Evolutionary conservation across 2,329 filamentous ascomycete species (phyloP).

Genomic region (Cercospora zeina): DNA sequence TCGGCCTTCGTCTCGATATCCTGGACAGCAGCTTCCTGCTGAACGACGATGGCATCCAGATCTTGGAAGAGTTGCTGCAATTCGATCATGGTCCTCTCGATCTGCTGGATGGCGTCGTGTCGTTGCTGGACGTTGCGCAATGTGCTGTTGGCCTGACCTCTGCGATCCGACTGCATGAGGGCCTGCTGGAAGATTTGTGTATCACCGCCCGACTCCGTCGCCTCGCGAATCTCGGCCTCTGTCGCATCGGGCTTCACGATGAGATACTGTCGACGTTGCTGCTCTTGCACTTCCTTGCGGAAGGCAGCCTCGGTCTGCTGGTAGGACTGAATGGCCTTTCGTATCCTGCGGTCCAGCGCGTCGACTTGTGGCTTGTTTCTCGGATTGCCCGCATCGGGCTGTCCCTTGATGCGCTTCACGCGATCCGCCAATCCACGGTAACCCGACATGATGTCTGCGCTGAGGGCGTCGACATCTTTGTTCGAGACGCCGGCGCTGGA

Average conservation of each 20-base stretch:
- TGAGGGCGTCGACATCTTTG: constrained; percentile 68
- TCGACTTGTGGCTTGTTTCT: constrained; percentile 79
- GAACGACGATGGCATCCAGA: constrained; percentile 78
- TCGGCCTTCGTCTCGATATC: constrained; percentile 86
- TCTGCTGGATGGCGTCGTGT: constrained; percentile 85
- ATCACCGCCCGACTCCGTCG: constrained; percentile 69
- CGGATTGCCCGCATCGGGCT: constrained; percentile 68
- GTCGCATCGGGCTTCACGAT: constrained; percentile 73
- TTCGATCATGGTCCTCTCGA: constrained; percentile 86
- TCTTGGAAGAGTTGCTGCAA: constrained; percentile 86
- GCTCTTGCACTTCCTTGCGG: constrained; percentile 75
- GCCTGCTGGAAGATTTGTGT: constrained; percentile 87
- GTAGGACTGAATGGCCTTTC: constrained; percentile 77
- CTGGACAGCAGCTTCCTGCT: constrained; percentile 78
- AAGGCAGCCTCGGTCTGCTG: constrained; percentile 78
- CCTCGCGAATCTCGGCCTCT: constrained; percentile 73
- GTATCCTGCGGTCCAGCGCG: constrained; percentile 75
- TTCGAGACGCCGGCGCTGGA: constrained; percentile 65
- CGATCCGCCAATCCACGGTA: constrained; percentile 79
- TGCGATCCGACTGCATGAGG: constrained; percentile 75
- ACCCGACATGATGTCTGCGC: constrained; percentile 75
- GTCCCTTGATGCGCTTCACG: constrained; percentile 79
- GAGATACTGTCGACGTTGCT: constrained; percentile 84
- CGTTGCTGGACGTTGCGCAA: constrained; percentile 78
- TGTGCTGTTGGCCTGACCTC: constrained; percentile 76